Base-by-base conservation (phyloP, 2,329 filamentous ascomycete species). In the Sclerotinia minor region DNA sequence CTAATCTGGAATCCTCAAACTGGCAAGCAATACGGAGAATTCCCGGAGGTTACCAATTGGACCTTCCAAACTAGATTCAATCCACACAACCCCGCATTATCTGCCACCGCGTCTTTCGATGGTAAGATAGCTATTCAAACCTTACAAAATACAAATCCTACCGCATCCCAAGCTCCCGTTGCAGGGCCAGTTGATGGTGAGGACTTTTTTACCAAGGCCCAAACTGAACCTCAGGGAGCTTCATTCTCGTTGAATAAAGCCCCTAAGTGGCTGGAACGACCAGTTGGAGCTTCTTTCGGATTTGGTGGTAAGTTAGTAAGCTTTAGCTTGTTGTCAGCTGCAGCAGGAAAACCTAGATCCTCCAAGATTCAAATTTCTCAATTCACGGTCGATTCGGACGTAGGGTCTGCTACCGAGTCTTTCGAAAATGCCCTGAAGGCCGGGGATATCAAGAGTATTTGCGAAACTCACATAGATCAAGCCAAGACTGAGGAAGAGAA, bases 11-110 rank as follows among this genome's bases (percentile, higher is more conserved):
- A 98, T 79, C 92, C 95, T 1, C 91, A 95, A 76, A 97, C 91
- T 3, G 94, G 94, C 65, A 88, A 95, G 77, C 84, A 87, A 17
- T 90, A 93, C 71, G 95, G 96, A 72, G 94, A 98, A 79, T 94
- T 98, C 76, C 94, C 94, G 5, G 92, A 97, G 75, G 94, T 96
- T 65, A 97, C 94, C n/a, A 99, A 98, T 79, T 99, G 95, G 94
- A 97, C 94, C 7, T 99, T 99, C 82, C 89, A 94, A 77, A 97
- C 95, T 6, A 87, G 90, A 70, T 98, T 96, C 85, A 94, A 97
- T 78, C 95, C 95, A 41, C 89, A 92, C 73, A 97, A 99, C 79
- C 94, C 95, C 15, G 92, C 89, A 76, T 83, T 99, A 68, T 92
- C 94, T 61, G 96, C 96, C 24, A 98, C 95, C 24, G 95, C 96